Evolutionary conservation across 2,329 filamentous ascomycete genomes (phyloP).

Genomic region (Drechslerella dactyloides): DNA sequence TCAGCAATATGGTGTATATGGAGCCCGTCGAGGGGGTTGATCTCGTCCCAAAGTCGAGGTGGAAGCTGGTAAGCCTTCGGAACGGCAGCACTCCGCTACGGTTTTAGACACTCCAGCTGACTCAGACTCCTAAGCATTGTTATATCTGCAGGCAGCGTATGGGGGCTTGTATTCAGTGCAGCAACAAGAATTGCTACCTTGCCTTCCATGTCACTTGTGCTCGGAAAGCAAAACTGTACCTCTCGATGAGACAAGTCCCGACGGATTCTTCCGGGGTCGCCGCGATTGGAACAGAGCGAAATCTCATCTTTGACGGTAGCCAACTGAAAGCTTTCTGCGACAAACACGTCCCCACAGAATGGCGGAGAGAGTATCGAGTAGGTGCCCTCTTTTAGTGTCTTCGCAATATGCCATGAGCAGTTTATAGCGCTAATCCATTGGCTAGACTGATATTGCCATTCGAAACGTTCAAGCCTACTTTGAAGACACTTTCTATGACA

Average conservation of each 20-base stretch:
- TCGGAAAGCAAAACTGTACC: slow-evolving; percentile 80
- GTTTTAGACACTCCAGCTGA: slow-evolving; percentile 9
- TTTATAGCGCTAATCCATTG: neutral
- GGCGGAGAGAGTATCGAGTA: slow-evolving; percentile 83
- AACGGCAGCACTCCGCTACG: slow-evolving; percentile 19
- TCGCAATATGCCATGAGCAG: neutral
- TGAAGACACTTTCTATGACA: slow-evolving; percentile 83
- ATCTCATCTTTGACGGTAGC: slow-evolving; percentile 53
- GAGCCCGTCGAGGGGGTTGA: slow-evolving; percentile 98
- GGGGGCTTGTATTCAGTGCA: slow-evolving; percentile 98
- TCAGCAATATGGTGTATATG: slow-evolving; percentile 97
- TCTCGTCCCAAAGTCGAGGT: slow-evolving; percentile 91
- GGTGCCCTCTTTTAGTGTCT: slow-evolving; percentile 2
- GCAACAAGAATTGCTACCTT: slow-evolving; percentile 95
- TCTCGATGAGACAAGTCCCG: slow-evolving; percentile 83
- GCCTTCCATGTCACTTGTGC: slow-evolving; percentile 98
- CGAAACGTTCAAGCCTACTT: slow-evolving; percentile 87
- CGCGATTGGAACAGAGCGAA: slow-evolving; percentile 66
- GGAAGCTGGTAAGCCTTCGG: slow-evolving; percentile 70
- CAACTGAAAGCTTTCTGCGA: slow-evolving; percentile 90
- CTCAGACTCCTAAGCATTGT: slow-evolving; percentile 64
- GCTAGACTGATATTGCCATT: slow-evolving; percentile 69
- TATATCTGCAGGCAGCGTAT: slow-evolving; percentile 98
- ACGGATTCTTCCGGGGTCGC: slow-evolving; percentile 70
- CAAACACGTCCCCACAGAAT: slow-evolving; percentile 88